Evolutionary conservation across 176 grass and related monocot species (phyloP).

Genomic region (Hordeum marinum): DNA sequence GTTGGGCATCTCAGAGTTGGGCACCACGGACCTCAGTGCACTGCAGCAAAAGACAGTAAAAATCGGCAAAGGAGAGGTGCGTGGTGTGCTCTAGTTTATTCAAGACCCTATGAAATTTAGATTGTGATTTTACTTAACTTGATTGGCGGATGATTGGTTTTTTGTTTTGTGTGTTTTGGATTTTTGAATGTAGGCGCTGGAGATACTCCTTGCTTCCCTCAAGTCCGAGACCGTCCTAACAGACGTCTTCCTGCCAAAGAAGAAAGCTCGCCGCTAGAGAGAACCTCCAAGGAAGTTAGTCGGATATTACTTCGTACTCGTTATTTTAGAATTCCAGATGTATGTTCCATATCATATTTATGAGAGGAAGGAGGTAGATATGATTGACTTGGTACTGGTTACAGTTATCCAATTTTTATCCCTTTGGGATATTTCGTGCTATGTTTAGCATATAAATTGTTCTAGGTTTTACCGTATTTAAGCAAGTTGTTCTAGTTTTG

Average conservation of each 20-base stretch:
- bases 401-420: too few relatives aligned
- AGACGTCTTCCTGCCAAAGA: slow-evolving; percentile 12
- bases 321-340: too few relatives aligned
- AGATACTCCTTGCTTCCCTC: slow-evolving; percentile 26
- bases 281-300: background rate
- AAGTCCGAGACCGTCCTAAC: slow-evolving; percentile 21
- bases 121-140: too few relatives aligned
- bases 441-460: too few relatives aligned
- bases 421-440: too few relatives aligned
- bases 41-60: background rate
- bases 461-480: too few relatives aligned
- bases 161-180: background rate
- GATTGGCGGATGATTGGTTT: background rate
- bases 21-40: background rate
- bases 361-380: too few relatives aligned
- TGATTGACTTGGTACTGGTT: too few relatives aligned
- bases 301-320: background rate
- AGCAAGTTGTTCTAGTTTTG: too few relatives aligned
- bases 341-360: too few relatives aligned
- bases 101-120: background rate
- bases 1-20: background rate
- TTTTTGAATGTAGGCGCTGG: slow-evolving; percentile 8
- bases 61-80: slow-evolving; percentile 32
- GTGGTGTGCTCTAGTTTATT: background rate
- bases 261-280: slow-evolving; percentile 1